These are phyloP conservation scores for Litchi chinensis DNA, from an alignment of 345 rosid species.

Conservation along the genomic window DNA sequence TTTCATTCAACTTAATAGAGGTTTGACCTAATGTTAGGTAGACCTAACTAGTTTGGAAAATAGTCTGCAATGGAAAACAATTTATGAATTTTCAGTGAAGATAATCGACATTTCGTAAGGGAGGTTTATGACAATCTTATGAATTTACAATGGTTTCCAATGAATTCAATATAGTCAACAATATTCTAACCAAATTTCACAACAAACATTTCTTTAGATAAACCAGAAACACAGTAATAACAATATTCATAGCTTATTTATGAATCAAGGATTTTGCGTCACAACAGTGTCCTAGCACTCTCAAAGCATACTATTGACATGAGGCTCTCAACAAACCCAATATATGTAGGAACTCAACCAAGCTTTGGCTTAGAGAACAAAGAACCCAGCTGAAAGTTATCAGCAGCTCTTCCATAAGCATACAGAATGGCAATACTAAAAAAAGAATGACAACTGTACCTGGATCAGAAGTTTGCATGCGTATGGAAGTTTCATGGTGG, in stretches of 20 bases:
- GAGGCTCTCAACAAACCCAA: background rate
- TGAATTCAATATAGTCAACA: background rate
- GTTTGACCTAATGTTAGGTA: background rate
- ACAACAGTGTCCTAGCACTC: background rate
- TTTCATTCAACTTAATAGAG: background rate
- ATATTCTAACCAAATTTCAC: background rate
- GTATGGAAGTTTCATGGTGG: slow-evolving; percentile 84
- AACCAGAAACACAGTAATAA: background rate
- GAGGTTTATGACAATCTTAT: background rate
- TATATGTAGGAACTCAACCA: background rate
- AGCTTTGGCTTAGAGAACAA: background rate
- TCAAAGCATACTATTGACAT: background rate
- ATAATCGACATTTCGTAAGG: background rate
- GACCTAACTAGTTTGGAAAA: background rate
- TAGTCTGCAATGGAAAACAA: background rate
- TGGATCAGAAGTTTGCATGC: slow-evolving; percentile 96
- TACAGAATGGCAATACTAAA: background rate
- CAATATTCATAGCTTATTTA: background rate
- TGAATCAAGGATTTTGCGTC: background rate
- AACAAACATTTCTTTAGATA: background rate
- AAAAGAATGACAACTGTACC: slow-evolving; percentile 36
- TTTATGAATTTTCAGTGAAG: background rate
- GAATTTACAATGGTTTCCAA: background rate
- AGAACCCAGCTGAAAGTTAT: background rate
- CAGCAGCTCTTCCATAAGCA: background rate